Evolutionary conservation across 495 filamentous ascomycete genomes (phyloP).

Genomic region (Penicillium verhagenii): DNA sequence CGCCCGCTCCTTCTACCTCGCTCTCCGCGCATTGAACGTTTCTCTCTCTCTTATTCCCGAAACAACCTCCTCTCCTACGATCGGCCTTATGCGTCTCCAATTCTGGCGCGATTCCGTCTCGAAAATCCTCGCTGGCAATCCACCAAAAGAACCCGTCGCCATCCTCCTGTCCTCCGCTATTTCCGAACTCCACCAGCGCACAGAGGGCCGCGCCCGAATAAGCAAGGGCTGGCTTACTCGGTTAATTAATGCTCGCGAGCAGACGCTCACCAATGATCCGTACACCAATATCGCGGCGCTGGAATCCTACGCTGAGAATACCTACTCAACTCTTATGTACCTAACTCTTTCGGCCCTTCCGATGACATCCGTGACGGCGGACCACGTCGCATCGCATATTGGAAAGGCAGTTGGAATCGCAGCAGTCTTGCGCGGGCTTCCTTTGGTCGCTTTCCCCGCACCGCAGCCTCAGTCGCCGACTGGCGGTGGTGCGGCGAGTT

Average conservation of each 20-base stretch:
- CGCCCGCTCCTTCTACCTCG: constrained; percentile 78
- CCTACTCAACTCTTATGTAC: constrained; percentile 92
- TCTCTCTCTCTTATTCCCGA: constrained; percentile 87
- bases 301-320: constrained; percentile 89
- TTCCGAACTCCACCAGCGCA: constrained; percentile 54
- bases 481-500: constrained; percentile 25
- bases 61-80: constrained; percentile 73
- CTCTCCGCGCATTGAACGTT: constrained; percentile 88
- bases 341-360: constrained; percentile 76
- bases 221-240: constrained; percentile 81
- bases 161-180: constrained; percentile 74
- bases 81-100: constrained; percentile 84
- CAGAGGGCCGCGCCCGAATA: constrained; percentile 53
- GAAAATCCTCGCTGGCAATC: constrained; percentile 67
- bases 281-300: constrained; percentile 70
- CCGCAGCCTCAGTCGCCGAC: constrained; percentile 56
- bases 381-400: constrained; percentile 91
- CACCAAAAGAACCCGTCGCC: constrained; percentile 89
- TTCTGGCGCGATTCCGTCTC: constrained; percentile 88
- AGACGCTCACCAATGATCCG: constrained; percentile 79
- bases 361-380: constrained; percentile 75
- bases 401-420: constrained; percentile 90
- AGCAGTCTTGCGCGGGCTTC: constrained; percentile 78
- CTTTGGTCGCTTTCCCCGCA: constrained; percentile 75
- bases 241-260: constrained; percentile 75